Evolutionary conservation across 208 protist species (phyloP).

Genomic region (Leishmania lainsoni): DNA sequence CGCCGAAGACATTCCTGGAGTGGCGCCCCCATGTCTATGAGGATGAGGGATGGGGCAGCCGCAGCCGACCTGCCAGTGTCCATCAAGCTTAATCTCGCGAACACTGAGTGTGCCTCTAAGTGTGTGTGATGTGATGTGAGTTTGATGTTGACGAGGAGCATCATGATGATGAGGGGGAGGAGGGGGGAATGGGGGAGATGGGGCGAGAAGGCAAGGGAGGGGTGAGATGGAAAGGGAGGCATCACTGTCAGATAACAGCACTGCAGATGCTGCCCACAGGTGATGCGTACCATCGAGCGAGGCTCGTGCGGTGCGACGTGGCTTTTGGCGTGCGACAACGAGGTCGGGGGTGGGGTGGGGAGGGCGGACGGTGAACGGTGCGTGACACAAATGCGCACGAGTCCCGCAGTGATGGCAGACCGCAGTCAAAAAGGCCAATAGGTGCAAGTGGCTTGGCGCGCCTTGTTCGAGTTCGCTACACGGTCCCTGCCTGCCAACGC

Average conservation of each 20-base stretch:
- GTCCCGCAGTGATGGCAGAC: background rate
- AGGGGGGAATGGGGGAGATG: background rate
- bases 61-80: background rate
- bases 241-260: background rate
- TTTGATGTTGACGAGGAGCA: background rate
- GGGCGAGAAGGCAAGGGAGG: background rate
- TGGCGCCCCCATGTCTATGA: conserved; percentile 23
- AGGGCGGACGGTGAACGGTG: background rate
- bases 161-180: background rate
- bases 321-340: background rate
- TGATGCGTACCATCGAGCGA: background rate
- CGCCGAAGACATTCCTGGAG: conserved; percentile 25
- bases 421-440: background rate
- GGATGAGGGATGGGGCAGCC: conserved; percentile 3
- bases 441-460: background rate
- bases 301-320: background rate
- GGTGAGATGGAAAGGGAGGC: background rate
- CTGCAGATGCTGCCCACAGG: background rate
- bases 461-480: background rate
- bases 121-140: background rate
- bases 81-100: background rate
- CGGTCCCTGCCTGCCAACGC: background rate
- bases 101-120: background rate
- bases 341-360: too few species aligned
- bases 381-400: background rate